A percentile compares a stretch with the other conserved stretches of the same genome.
phyloP scores from a whole-genome alignment of 2,329 filamentous ascomycete species.

The Stromatinia cepivora region DNA sequence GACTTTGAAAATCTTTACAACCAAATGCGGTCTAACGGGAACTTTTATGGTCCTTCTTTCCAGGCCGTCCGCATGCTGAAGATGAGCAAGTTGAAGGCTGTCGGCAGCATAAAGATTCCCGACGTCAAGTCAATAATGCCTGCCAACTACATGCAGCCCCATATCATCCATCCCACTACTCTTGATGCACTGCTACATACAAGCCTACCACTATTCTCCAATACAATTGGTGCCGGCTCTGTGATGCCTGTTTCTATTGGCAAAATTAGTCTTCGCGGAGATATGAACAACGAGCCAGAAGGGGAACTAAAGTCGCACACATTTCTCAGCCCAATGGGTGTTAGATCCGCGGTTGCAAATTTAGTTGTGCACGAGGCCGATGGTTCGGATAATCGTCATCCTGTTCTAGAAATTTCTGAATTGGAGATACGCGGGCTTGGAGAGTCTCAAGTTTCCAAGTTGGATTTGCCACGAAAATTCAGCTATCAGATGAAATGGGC shows the following conservation, averaged over 20 bases:
- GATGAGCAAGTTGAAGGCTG: neutral
- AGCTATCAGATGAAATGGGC: conserved; percentile 23
- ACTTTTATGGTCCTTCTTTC: neutral
- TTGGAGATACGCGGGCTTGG: conserved; percentile 1
- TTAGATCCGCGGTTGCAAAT: neutral
- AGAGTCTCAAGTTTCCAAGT: neutral
- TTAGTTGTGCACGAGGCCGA: neutral
- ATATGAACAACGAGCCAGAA: neutral
- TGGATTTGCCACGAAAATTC: neutral
- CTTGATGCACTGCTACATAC: conserved; percentile 44
- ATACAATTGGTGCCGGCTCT: neutral
- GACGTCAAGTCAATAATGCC: conserved; percentile 38
- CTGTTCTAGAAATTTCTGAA: neutral
- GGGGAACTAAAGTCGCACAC: neutral
- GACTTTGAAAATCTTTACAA: neutral
- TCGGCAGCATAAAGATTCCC: neutral
- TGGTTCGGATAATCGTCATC: neutral
- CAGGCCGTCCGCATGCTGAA: neutral
- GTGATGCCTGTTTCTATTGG: conserved; percentile 1
- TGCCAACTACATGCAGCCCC: conserved; percentile 42
- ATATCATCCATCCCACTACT: conserved; percentile 57
- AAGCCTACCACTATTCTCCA: neutral
- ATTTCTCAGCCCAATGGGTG: neutral
- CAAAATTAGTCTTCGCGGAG: neutral
- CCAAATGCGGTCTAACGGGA: neutral